Percentiles rank a stretch among this genome's conserved stretches.
Evolutionary conservation across 2,329 filamentous ascomycete genomes (phyloP).

Genomic region (Dactylellina drechsleri): DNA sequence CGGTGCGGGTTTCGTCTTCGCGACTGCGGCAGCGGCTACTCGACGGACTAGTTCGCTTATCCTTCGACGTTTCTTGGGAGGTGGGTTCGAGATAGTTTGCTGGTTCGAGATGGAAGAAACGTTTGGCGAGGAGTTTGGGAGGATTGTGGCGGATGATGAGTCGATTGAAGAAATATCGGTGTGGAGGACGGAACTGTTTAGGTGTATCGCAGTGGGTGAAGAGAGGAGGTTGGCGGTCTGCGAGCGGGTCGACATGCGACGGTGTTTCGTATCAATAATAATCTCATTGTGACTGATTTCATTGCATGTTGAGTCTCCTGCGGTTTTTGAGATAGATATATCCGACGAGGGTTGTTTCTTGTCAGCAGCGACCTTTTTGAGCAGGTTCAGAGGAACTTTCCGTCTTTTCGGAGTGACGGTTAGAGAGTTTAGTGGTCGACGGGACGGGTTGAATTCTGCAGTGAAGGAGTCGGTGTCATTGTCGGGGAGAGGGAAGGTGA

Average conservation of each 20-base stretch:
- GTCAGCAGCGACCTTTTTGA: slow-evolving; percentile 8
- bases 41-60: slow-evolving; percentile 43
- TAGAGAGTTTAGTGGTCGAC: slow-evolving; percentile 31
- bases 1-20: slow-evolving; percentile 11
- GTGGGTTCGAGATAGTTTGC: slow-evolving; percentile 4
- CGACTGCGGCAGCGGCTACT: slow-evolving; percentile 22
- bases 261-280: neutral
- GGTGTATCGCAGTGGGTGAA: slow-evolving; percentile 18
- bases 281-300: neutral
- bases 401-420: slow-evolving; percentile 37
- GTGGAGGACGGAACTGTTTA: slow-evolving; percentile 38
- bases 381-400: slow-evolving; percentile 28
- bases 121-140: slow-evolving; percentile 42
- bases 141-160: slow-evolving; percentile 42
- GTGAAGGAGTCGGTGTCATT: slow-evolving; percentile 19
- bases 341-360: slow-evolving; percentile 12
- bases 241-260: slow-evolving; percentile 42
- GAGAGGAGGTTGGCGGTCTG: slow-evolving; percentile 14
- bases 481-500: slow-evolving; percentile 21
- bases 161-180: slow-evolving; percentile 38
- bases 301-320: neutral
- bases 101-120: slow-evolving; percentile 25
- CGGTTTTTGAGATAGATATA: neutral
- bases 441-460: neutral
- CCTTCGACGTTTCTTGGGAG: slow-evolving; percentile 32